Percentiles rank a stretch among this genome's conserved stretches.
Evolutionary conservation across 192 early-diverging fungal species (phyloP).

Genomic region (Coemansia sp.): DNA sequence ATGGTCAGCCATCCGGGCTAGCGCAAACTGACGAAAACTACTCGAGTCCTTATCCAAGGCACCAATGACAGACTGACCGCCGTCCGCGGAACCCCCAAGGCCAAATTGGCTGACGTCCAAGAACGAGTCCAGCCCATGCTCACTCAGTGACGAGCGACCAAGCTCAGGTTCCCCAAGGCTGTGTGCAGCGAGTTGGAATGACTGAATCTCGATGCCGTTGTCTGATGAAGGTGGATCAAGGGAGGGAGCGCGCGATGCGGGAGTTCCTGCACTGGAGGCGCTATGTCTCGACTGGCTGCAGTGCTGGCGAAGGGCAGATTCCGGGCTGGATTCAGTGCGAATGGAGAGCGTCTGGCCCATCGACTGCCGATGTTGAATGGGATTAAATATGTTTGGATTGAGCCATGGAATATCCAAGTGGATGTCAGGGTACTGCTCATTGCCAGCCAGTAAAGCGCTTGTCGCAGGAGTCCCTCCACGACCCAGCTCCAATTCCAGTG

Average conservation of each 20-base stretch:
- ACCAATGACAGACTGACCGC: not conserved
- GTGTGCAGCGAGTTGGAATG: conserved; percentile 33
- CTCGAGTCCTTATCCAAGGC: conserved; percentile 20
- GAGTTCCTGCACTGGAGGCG: conserved; percentile 11
- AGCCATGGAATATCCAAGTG: conserved; percentile 49
- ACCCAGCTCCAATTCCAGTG: conserved; percentile 33
- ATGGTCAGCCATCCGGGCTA: conserved; percentile 14
- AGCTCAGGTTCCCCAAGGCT: not conserved
- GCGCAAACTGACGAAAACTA: conserved; percentile 31
- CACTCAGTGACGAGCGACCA: not conserved
- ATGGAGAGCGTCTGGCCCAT: conserved; percentile 12
- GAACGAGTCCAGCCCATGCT: conserved; percentile 39
- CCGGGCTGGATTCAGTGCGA: conserved; percentile 26
- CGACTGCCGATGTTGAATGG: not conserved
- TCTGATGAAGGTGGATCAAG: conserved; percentile 35
- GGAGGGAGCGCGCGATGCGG: conserved; percentile 21
- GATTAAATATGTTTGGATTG: conserved; percentile 15
- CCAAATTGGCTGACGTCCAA: conserved; percentile 15
- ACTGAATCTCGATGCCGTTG: conserved; percentile 32
- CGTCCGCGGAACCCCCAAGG: not conserved
- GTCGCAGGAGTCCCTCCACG: conserved; percentile 10
- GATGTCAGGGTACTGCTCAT: conserved; percentile 13
- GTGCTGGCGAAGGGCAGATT: not conserved
- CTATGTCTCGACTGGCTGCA: not conserved
- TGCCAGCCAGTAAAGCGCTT: not conserved